Percentiles rank a stretch among this genome's conserved stretches.
Conservation (phyloP, 441 rosid genomes). For the Corymbia calophylla region DNA sequence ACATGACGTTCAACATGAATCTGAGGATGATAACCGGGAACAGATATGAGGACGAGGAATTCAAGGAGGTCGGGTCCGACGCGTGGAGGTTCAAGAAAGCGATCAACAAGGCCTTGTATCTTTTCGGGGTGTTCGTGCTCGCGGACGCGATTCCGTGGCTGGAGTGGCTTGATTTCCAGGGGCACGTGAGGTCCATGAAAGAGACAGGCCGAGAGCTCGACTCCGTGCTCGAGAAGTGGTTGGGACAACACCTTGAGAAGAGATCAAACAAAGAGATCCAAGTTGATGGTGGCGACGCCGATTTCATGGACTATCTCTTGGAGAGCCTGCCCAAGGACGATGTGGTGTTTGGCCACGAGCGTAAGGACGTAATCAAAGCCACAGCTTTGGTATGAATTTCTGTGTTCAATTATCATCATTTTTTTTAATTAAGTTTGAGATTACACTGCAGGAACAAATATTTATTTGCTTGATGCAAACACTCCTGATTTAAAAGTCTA, state of each 20-base stretch:
- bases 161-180: constrained; percentile 44
- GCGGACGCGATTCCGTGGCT: constrained; percentile 48
- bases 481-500: neutral
- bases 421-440: neutral
- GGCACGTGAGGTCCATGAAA: constrained; percentile 37
- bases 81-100: constrained; percentile 38
- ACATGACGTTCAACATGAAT: constrained; percentile 37
- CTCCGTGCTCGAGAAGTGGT: constrained; percentile 29
- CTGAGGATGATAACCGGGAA: constrained; percentile 32
- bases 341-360: constrained; percentile 28
- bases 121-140: constrained; percentile 21
- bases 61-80: constrained; percentile 20
- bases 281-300: neutral
- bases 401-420: neutral
- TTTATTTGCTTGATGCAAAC: neutral
- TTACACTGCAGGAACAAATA: neutral
- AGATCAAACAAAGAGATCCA: neutral
- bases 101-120: constrained; percentile 20
- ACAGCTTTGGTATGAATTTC: constrained; percentile 37
- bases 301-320: constrained; percentile 48
- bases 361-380: constrained; percentile 43
- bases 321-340: constrained; percentile 25
- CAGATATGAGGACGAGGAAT: constrained; percentile 16
- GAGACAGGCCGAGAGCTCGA: constrained; percentile 35
- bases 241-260: constrained; percentile 31